phyloP scores from a whole-genome alignment of 148 eudicot genomes.

The Vaccinium myrtillus region DNA sequence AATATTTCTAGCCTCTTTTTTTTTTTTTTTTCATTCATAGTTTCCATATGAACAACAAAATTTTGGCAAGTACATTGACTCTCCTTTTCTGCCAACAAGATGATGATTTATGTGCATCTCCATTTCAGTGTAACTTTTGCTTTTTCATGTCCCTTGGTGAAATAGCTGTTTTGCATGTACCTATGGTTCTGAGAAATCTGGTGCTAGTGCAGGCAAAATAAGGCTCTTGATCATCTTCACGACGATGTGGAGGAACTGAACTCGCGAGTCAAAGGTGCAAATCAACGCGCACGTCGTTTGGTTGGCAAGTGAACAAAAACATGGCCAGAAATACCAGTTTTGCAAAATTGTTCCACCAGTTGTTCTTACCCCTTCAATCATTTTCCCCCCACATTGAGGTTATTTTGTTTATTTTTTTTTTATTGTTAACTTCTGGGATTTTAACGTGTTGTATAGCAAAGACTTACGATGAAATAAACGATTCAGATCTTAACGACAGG shows the following conservation, averaged over 20 bases:
- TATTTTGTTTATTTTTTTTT: not conserved
- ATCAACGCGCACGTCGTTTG: conserved; percentile 56
- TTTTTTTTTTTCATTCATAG: no score
- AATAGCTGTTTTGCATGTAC: not conserved
- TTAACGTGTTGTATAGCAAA: not conserved
- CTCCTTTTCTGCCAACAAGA: not conserved
- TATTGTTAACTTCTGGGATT: not conserved
- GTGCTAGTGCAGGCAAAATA: conserved; percentile 65
- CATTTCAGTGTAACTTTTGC: not conserved
- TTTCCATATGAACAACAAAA: not conserved
- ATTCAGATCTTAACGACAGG: no score
- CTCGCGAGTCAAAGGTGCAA: conserved; percentile 74
- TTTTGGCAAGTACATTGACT: not conserved
- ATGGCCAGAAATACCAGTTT: not conserved
- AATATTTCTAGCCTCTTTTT: not conserved
- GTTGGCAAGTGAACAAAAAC: conserved; percentile 36
- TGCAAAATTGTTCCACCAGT: not conserved
- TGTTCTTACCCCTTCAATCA: not conserved
- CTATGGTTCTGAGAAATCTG: not conserved
- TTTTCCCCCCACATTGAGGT: not conserved
- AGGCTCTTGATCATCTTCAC: conserved; percentile 72
- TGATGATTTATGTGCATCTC: not conserved
- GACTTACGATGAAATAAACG: not conserved
- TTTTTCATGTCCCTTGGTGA: not conserved
- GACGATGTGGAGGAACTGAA: conserved; percentile 82